Conservation (phyloP, 2,329 filamentous ascomycete genomes). For the Podosphaera aphanis region DNA sequence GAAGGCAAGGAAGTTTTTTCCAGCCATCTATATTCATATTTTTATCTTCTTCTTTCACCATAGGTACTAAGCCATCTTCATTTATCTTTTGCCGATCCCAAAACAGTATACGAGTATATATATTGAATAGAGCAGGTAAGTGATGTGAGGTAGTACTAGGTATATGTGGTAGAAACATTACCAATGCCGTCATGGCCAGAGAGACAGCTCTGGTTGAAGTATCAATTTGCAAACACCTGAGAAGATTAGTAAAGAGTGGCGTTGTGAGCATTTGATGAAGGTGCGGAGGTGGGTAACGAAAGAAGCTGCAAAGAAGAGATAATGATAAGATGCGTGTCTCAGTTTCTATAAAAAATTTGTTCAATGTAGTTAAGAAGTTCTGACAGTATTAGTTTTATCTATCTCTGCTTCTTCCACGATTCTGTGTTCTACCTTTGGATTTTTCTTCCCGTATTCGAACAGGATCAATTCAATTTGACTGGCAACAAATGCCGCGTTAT, state of each 20-base stretch:
- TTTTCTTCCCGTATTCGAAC: conserved; percentile 32
- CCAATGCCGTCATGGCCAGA: conserved; percentile 46
- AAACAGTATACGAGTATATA: conserved; percentile 58
- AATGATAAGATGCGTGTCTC: conserved; percentile 40
- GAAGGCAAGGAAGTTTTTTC: conserved; percentile 38
- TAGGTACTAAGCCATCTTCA: conserved; percentile 3
- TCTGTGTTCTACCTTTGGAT: conserved; percentile 30
- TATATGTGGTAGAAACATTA: conserved; percentile 67
- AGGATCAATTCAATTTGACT: conserved; percentile 22
- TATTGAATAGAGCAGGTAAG: conserved; percentile 53
- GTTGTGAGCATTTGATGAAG: conserved; percentile 49
- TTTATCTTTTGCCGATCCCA: conserved; percentile 31
- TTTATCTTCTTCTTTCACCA: conserved; percentile 13
- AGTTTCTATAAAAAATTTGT: conserved; percentile 40
- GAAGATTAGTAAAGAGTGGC: conserved; percentile 43
- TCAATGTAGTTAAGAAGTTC: conserved; percentile 41
- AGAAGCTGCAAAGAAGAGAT: conserved; percentile 45
- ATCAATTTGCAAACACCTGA: conserved; percentile 54
- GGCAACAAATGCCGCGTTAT: conserved; percentile 22
- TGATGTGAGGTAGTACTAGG: conserved; percentile 45
- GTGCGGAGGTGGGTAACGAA: conserved; percentile 57
- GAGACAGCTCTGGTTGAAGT: conserved; percentile 58
- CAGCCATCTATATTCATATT: conserved; percentile 26
- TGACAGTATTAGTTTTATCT: conserved; percentile 16
- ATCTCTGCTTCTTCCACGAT: background rate